Evolutionary conservation across 2,329 filamentous ascomycete genomes (phyloP), one percentile per base, ranked within the genome.

Genomic region (Aspergillus sp.): DNA sequence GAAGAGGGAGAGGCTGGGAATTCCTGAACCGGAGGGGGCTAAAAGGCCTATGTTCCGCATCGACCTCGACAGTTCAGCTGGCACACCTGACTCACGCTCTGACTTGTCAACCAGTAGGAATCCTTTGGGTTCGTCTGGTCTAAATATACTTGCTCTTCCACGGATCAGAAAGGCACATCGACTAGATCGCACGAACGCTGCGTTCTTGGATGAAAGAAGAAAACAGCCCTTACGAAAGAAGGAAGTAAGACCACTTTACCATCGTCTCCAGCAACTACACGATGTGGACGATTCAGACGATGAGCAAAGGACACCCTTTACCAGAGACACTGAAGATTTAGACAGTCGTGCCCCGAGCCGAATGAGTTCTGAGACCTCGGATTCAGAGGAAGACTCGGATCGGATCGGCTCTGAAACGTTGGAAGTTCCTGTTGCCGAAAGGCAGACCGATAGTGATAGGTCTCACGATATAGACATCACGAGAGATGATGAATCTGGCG

Each of bases 201-300:
- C 84, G 8, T 90, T 91, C 71, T 81, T 88, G 56, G 88, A 92
- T 69, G 91, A 90, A 84, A 73, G 87, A 59, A 82, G 84, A 58
- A 85, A 83, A 65, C 79, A 80, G 58, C 80, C 81, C 47, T 76
- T 82, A 41, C 84, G 77, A 72, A 83, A 72, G 72, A 88, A 87
- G 62, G 84, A 87, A 23, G 87, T 92, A 73, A 87, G 92, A 56
- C 90, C 91, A 6, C 83, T 98, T 17, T 92, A 96, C 73, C 90
- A 96, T 76, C 86, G 88, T 36, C 82, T 95, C 63, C 85, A 90
- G 65, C 85, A 88, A 65, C 85, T 90, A 71, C 90, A 90, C 64
- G 89, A 91, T 44, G 90, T 90, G 39, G 84, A 84, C n/a, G 91
- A 97, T 73, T 96, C 92, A 0, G 93, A 96, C 65, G 93, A 96